Evolutionary conservation across 1,139 yeast species (phyloP).

Genomic region (Arxiozyma bovina): DNA sequence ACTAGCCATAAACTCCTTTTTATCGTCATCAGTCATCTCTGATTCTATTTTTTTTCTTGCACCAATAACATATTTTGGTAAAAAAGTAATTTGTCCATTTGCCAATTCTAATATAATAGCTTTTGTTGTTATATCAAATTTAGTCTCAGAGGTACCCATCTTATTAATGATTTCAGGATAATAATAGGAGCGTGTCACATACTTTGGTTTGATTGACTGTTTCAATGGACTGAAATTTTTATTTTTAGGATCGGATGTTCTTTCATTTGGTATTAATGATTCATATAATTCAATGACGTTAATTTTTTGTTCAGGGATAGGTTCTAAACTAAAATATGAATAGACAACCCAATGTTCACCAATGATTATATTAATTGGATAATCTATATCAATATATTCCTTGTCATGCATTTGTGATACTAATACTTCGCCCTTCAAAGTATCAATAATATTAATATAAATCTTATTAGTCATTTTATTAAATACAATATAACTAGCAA

Average conservation of each 20-base stretch:
- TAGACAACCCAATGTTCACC: slow-evolving; percentile 84
- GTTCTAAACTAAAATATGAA: slow-evolving; percentile 47
- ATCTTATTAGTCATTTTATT: slow-evolving; percentile 31
- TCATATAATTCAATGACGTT: slow-evolving; percentile 75
- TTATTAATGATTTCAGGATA: slow-evolving; percentile 48
- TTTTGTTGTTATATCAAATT: slow-evolving; percentile 66
- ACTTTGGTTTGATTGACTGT: slow-evolving; percentile 36
- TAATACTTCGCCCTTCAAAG: slow-evolving; percentile 58
- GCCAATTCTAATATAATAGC: slow-evolving; percentile 52
- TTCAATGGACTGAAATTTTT: slow-evolving; percentile 15
- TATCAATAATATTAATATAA: slow-evolving; percentile 51
- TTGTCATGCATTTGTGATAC: slow-evolving; percentile 38
- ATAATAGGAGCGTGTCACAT: slow-evolving; percentile 48
- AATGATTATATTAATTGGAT: slow-evolving; percentile 45
- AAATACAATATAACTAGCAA: slow-evolving; percentile 47
- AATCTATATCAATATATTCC: slow-evolving; percentile 32
- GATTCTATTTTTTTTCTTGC: slow-evolving; percentile 54
- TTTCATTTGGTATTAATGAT: slow-evolving; percentile 42
- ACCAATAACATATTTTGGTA: slow-evolving; percentile 58
- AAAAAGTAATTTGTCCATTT: slow-evolving; percentile 54
- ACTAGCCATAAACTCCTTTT: slow-evolving; percentile 49
- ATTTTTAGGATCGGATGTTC: slow-evolving; percentile 20
- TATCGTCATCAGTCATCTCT: slow-evolving; percentile 46
- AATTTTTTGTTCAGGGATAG: slow-evolving; percentile 44
- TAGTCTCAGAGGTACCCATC: slow-evolving; percentile 54